Percentiles rank a stretch among this genome's conserved stretches.
These are phyloP conservation scores for Diaporthe eres DNA, from an alignment of 2,329 filamentous ascomycete species.

Conservation along the genomic window DNA sequence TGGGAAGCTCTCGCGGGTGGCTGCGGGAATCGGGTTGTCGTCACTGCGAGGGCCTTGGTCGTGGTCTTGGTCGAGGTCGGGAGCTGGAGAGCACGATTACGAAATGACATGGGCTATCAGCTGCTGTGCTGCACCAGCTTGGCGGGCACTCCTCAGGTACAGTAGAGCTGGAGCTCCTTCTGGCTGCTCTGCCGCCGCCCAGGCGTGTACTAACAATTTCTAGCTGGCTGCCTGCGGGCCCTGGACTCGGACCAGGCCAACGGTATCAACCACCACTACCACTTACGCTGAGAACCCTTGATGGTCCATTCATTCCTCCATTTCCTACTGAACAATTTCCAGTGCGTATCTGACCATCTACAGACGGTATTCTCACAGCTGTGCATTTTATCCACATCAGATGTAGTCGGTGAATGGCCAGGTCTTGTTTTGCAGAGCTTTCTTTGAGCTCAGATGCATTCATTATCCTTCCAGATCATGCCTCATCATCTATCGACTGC, in stretches of 20 bases:
- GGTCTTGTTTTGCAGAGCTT: slow-evolving; percentile 1
- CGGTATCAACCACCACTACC: background rate
- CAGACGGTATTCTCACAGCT: no score
- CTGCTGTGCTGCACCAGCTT: slow-evolving; percentile 1
- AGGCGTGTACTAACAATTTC: slow-evolving; percentile 32
- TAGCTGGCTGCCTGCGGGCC: background rate
- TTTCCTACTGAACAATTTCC: background rate
- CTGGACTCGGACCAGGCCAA: background rate
- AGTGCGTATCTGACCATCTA: background rate
- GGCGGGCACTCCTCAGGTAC: background rate
- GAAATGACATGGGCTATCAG: slow-evolving; percentile 32
- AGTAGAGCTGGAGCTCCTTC: slow-evolving; percentile 14
- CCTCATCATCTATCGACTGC: slow-evolving; percentile 28
- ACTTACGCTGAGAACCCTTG: no score
- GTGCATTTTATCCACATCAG: background rate
- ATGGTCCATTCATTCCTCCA: background rate
- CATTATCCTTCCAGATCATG: slow-evolving; percentile 31
- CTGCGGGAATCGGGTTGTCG: slow-evolving; percentile 11
- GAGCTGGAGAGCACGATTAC: slow-evolving; percentile 34
- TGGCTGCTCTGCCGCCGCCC: background rate
- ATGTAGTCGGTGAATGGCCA: no score
- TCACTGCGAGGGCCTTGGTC: slow-evolving; percentile 1
- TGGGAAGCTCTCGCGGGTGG: background rate
- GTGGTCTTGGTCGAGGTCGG: slow-evolving; percentile 3
- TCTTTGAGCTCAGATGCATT: slow-evolving; percentile 27